These are phyloP conservation scores for Aspergillus phoenicis DNA, from an alignment of 2,329 filamentous ascomycete species.

Conservation along the genomic window DNA sequence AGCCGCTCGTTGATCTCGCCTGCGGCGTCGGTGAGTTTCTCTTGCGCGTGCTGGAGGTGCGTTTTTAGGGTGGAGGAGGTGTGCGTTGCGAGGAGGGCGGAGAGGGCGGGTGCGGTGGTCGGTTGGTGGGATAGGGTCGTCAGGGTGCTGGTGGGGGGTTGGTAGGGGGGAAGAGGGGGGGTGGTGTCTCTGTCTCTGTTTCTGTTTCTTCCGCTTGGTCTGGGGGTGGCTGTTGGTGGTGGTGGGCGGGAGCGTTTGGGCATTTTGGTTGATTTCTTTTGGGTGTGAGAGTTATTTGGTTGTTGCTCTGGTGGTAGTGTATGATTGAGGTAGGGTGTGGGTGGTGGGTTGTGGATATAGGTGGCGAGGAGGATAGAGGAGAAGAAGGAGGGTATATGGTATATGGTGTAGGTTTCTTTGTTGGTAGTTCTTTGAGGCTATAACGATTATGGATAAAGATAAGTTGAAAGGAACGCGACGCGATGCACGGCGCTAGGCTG, in stretches of 20 bases:
- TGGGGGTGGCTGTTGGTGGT: constrained; percentile 6
- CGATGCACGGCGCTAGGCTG: constrained; percentile 30
- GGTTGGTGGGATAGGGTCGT: constrained; percentile 54
- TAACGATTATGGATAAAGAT: constrained; percentile 9
- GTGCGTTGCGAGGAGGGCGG: constrained; percentile 46
- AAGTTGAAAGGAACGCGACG: constrained; percentile 31
- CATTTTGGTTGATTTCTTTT: not conserved
- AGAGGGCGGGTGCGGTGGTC: constrained; percentile 50
- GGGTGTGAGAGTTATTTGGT: not conserved
- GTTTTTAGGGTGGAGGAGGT: constrained; percentile 50
- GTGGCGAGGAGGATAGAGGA: not conserved
- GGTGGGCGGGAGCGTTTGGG: not conserved
- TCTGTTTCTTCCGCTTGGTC: not conserved
- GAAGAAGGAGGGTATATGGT: not conserved
- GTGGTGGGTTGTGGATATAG: not conserved
- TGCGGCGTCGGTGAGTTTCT: constrained; percentile 52
- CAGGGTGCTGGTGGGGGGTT: constrained; percentile 56
- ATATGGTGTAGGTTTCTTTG: not conserved
- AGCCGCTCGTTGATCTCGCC: constrained; percentile 61
- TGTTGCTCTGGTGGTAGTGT: constrained; percentile 1
- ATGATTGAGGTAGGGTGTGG: not conserved
- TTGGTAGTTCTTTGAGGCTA: not conserved
- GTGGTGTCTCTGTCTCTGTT: constrained; percentile 5
- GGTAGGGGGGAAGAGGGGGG: constrained; percentile 52
- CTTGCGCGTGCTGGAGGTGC: constrained; percentile 51